Conservation (phyloP, 345 rosid species). For the Lagerstroemia speciosa region DNA sequence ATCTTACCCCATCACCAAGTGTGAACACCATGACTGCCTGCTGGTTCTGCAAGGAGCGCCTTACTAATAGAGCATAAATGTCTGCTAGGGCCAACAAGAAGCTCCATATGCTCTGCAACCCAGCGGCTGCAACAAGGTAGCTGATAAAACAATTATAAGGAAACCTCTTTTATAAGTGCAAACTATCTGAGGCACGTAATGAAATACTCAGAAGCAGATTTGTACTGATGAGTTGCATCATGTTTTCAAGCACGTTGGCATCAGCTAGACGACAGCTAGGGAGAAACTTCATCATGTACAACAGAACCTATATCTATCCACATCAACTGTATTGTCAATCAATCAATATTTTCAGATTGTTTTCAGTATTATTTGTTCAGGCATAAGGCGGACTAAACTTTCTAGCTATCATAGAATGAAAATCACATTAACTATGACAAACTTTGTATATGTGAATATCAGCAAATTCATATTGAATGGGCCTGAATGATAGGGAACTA, state of each 20-base stretch:
- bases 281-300: not conserved
- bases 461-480: not conserved
- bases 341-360: not conserved
- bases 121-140: slow-evolving; percentile 72
- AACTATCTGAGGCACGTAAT: slow-evolving; percentile 8
- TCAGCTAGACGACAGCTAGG: not conserved
- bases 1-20: slow-evolving; percentile 72
- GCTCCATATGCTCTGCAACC: slow-evolving; percentile 72
- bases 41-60: slow-evolving; percentile 54
- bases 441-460: not conserved
- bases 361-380: not conserved
- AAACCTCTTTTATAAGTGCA: not conserved
- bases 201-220: not conserved
- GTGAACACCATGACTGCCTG: slow-evolving; percentile 44
- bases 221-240: slow-evolving; percentile 25
- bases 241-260: not conserved
- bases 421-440: not conserved
- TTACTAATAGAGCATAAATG: slow-evolving; percentile 59
- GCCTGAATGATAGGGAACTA: not conserved
- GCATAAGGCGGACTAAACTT: not conserved
- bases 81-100: slow-evolving; percentile 44
- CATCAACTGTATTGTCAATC: not conserved
- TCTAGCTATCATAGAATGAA: not conserved
- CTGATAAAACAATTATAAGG: slow-evolving; percentile 34
- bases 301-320: not conserved